Conservation (phyloP, 2,329 filamentous ascomycete species). For the Diplodia mutila region DNA sequence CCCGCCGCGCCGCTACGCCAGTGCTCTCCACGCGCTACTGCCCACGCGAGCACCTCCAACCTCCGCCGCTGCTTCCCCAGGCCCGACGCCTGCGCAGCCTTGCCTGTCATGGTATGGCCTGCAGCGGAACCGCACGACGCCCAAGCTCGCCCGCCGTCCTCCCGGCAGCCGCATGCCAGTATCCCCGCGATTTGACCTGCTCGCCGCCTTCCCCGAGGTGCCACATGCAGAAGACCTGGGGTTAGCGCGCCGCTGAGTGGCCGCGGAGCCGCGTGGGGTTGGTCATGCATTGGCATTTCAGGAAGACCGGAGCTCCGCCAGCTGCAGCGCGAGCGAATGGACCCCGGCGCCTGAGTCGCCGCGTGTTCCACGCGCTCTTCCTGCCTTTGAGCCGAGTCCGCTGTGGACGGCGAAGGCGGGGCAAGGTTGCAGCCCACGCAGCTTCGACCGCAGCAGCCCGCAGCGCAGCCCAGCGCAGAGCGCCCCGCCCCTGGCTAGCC, state of each 20-base stretch:
- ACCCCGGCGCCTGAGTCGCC: neutral
- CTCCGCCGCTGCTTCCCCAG: conserved; percentile 18
- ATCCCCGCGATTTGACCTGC: neutral
- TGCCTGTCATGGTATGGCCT: conserved; percentile 7
- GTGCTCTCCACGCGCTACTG: conserved; percentile 1
- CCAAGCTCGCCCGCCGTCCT: neutral
- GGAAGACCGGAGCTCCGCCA: neutral
- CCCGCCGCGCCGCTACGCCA: conserved; percentile 8
- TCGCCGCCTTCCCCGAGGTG: conserved; percentile 9
- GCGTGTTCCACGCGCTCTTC: neutral
- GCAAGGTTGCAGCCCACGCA: neutral
- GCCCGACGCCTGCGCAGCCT: conserved; percentile 2
- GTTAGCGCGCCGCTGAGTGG: neutral
- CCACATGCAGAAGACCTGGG: neutral
- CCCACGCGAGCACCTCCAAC: neutral
- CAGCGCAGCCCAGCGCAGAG: neutral
- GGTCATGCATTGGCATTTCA: neutral
- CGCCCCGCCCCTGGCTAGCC: neutral
- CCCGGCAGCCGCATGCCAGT: neutral
- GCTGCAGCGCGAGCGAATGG: neutral
- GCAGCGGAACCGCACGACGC: conserved; percentile 23
- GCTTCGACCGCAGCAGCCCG: neutral
- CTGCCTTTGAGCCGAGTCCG: conserved; percentile 15
- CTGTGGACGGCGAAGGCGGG: neutral
- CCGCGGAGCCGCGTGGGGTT: neutral